Evolutionary conservation across 2,329 filamentous ascomycete genomes (phyloP), one percentile per base, ranked within the genome.

Genomic region (Nemania sp.): DNA sequence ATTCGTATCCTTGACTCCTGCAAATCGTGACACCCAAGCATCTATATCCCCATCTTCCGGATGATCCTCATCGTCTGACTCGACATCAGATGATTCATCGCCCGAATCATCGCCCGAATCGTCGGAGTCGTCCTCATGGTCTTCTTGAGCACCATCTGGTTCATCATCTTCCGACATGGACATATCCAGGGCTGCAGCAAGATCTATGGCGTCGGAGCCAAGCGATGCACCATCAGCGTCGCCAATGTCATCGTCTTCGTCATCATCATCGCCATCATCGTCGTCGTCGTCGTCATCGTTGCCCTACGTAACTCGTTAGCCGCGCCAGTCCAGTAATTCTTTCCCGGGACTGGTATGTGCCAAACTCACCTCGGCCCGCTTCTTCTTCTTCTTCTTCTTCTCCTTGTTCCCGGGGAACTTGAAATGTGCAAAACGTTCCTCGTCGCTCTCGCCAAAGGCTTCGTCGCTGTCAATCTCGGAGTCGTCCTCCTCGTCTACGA

Each of bases 401-500:
- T n/a, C n/a, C n/a, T 75, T 77, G 68, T 78, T 81, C 11, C 82
- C 83, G 1, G 81, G 70, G 62, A 87, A 87, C 0, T 80, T 70
- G 69, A 89, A 96, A 11, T 87, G 90, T 65, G 92, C 87, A 66
- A 96, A 96, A 64, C 83, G 84, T 72, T 96, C 93, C 70, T 95
- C 88, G 70, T 97, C 93, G 69, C 91, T 95, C 66, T 91, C 88
- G 3, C 92, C 91, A 80, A 97, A 92, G 2, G 94, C 93, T 70
- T 96, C 91, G 72, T 88, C 85, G 68, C 83, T 86, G 66, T 88
- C 86, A 54, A 87, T 83, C 61, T 87, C 85, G 5, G 85, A 87
- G 67, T 88, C 85, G 18, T 87, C 82, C 39, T 87, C 85, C 37
- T 86, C 83, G 34, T 83, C 82, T 20, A 79, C 80, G 5, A 85